A percentile compares a stretch with the other conserved stretches of the same genome.
Conservation (phyloP, 352 stramenopile species). For the Peronospora farinosa region DNA sequence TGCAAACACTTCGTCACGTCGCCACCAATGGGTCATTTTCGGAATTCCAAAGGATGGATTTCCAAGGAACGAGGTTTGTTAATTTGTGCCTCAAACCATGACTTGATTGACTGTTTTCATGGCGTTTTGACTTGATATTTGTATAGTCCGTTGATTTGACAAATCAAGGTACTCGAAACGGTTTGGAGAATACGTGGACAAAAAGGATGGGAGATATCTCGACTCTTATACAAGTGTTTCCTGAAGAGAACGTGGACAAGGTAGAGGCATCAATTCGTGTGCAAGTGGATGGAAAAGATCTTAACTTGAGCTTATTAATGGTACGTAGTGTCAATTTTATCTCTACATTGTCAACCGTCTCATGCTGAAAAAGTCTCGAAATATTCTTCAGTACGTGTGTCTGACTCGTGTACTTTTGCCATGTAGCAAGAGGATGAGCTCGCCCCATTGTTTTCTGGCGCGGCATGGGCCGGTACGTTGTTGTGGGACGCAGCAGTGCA, state of each 20-base stretch:
- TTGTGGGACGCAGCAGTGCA: slow-evolving; percentile 83
- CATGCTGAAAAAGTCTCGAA: not conserved
- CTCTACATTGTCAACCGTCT: not conserved
- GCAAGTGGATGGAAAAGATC: slow-evolving; percentile 42
- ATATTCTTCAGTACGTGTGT: slow-evolving; percentile 8
- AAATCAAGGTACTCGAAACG: not conserved
- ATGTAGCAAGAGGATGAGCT: slow-evolving; percentile 78
- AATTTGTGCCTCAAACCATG: no score
- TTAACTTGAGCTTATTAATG: slow-evolving; percentile 59
- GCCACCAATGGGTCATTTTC: slow-evolving; percentile 29
- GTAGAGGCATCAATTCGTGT: slow-evolving; percentile 57
- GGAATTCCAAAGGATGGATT: not conserved
- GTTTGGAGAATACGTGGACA: not conserved
- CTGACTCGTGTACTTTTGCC: slow-evolving; percentile 12
- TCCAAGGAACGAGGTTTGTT: not conserved
- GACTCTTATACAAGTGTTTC: slow-evolving; percentile 37
- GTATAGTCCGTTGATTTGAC: slow-evolving; percentile 4
- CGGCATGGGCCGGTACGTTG: slow-evolving; percentile 89
- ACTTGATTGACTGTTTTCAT: slow-evolving; percentile 1
- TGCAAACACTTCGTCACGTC: slow-evolving; percentile 25
- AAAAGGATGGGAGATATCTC: slow-evolving; percentile 7
- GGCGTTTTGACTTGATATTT: slow-evolving; percentile 4
- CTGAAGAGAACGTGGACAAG: slow-evolving; percentile 46
- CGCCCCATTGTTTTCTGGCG: slow-evolving; percentile 89
- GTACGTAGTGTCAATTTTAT: slow-evolving; percentile 18